Evolutionary conservation across 495 filamentous ascomycete genomes (phyloP).

Genomic region (Aspergillus incahuasiensis): DNA sequence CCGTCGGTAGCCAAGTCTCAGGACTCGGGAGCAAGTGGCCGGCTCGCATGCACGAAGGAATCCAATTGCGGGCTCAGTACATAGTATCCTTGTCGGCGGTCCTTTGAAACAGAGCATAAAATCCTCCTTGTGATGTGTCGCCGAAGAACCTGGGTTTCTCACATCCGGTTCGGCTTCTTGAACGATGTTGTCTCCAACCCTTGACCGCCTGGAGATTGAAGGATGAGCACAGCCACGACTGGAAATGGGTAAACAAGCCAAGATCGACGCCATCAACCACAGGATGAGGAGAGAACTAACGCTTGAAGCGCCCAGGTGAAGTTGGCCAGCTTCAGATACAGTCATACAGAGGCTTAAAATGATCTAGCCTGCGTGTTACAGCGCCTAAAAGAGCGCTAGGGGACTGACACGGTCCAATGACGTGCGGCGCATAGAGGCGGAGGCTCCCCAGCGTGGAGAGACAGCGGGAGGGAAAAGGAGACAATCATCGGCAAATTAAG

Average conservation of each 20-base stretch:
- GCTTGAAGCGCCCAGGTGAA: background rate
- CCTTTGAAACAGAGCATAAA: background rate
- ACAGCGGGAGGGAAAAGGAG: slow-evolving; percentile 18
- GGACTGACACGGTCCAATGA: slow-evolving; percentile 8
- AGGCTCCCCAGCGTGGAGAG: slow-evolving; percentile 7
- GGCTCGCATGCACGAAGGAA: background rate
- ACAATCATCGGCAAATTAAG: slow-evolving; percentile 10
- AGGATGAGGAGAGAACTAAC: background rate
- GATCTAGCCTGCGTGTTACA: background rate
- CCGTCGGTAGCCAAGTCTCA: slow-evolving; percentile 1
- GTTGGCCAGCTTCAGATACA: background rate
- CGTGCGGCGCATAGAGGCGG: background rate
- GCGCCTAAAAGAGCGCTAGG: slow-evolving; percentile 6
- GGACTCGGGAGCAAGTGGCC: background rate
- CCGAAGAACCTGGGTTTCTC: background rate
- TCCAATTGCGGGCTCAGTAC: background rate
- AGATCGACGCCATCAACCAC: slow-evolving; percentile 14
- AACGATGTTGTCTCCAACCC: background rate
- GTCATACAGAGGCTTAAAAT: background rate
- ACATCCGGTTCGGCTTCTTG: background rate
- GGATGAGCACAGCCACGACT: slow-evolving; percentile 15
- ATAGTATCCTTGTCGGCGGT: background rate
- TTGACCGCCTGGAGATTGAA: background rate
- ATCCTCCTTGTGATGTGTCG: background rate
- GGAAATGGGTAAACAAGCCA: slow-evolving; percentile 9